These are phyloP conservation scores for Ophiocytium majus DNA, from an alignment of 352 stramenopile genomes.

Conservation along the genomic window DNA sequence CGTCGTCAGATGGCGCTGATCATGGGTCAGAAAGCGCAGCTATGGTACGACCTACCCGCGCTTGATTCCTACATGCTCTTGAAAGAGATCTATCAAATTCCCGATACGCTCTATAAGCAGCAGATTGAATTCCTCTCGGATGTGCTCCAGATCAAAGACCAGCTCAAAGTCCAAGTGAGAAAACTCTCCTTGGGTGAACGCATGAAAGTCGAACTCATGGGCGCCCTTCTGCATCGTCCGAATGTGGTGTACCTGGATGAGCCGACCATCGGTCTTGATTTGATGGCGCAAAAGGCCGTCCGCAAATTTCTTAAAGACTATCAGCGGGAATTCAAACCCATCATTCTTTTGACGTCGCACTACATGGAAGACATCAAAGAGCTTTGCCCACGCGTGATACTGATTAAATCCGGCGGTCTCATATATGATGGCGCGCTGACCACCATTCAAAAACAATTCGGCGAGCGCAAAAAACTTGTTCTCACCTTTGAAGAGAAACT, in stretches of 20 bases:
- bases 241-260: constrained; percentile 1
- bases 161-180: constrained; percentile 2
- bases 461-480: not conserved
- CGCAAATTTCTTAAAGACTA: not conserved
- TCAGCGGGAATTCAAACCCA: not conserved
- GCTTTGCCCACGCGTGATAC: not conserved
- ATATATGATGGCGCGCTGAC: not conserved
- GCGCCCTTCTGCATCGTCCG: not conserved
- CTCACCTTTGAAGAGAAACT: not conserved
- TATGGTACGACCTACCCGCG: not conserved
- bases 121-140: not conserved
- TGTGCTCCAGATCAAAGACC: not conserved
- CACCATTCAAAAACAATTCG: not conserved
- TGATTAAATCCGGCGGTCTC: not conserved
- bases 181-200: not conserved
- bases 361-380: constrained; percentile 19
- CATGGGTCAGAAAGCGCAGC: not conserved
- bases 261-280: constrained; percentile 6
- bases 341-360: constrained; percentile 1
- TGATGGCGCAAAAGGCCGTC: not conserved
- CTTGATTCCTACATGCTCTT: not conserved
- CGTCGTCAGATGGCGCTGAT: not conserved
- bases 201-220: constrained; percentile 15
- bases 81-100: constrained; percentile 8
- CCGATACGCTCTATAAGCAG: not conserved